Base-by-base conservation (phyloP, 805 yeast species). In the Ogataea parapolymorpha region DNA sequence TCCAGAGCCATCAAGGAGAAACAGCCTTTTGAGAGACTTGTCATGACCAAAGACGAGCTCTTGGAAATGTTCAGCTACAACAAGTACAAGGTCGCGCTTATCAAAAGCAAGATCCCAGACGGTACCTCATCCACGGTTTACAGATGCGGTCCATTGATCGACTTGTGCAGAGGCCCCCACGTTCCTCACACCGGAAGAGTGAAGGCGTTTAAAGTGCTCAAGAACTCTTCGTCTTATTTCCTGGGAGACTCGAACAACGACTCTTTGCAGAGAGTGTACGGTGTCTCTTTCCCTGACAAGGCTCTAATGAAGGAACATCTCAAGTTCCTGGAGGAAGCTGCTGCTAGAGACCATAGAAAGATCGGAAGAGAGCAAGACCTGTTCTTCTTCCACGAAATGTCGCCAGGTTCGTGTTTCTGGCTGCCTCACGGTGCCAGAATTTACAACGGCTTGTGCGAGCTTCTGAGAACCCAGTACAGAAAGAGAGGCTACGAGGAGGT, bases 361-460 rank as follows among this genome's bases (percentile, higher is more conserved):
- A 83, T 93, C 53, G 99, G 99, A 65, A 84, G 72, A 59, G 98
- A 93, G 58, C 99, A 93, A 71, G 98, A 93, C 62, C 76, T 93
- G 59, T 93, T 90, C 71, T 79, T 83, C 68, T 93, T 93, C 79
- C 80, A 93, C 67, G 99, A 93, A 68, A 70, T 91, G 84, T 86
- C 96, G 14, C 99, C 99, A 41, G 99, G 99, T 52, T 81, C 95
- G 29, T 90, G 95, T 46, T 93, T 93, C 80, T 93, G 98, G 98
- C 77, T 93, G 58, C 99, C 99, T 37, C 99, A 91, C 61, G 99
- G 99, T 68, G 82, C 99, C 35, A 85, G 98, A 71, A 93, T 93
- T 62, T 93, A 93, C 77, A 87, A 87, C 68, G 79, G 87, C 45
- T 74, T 93, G 65, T 80, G 81, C 54, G 89, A 85, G 24, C 67